Evolutionary conservation across 495 filamentous ascomycete genomes (phyloP).

Genomic region (Sordaria brevicollis): DNA sequence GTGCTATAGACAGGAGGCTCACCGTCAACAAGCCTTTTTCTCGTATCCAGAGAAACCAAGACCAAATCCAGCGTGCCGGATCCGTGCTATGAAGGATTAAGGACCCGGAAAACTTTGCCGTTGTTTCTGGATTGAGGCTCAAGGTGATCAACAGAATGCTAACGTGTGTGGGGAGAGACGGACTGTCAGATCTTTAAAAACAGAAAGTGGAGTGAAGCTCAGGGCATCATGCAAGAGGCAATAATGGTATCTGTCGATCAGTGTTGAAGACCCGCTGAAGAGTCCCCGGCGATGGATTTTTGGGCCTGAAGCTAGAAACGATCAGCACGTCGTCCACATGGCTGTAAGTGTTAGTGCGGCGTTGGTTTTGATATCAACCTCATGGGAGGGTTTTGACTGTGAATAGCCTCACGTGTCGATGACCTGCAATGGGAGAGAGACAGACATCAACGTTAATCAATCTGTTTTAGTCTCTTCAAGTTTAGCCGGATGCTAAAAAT

Average conservation of each 20-base stretch:
- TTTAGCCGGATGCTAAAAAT: background rate
- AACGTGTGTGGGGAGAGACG: background rate
- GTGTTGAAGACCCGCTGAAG: background rate
- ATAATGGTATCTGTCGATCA: background rate
- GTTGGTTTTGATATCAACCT: background rate
- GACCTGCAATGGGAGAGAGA: background rate
- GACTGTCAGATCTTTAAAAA: background rate
- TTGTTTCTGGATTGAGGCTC: background rate
- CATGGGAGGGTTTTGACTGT: background rate
- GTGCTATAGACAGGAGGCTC: too few relatives aligned
- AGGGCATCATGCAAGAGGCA: background rate
- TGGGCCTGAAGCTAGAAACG: background rate
- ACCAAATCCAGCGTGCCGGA: background rate
- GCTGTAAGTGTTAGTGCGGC: background rate
- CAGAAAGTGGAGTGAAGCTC: background rate
- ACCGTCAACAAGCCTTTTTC: background rate
- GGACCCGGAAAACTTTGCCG: background rate
- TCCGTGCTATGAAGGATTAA: background rate
- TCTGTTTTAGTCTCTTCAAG: background rate
- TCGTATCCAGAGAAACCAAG: background rate
- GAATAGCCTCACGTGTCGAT: background rate
- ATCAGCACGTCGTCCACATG: background rate
- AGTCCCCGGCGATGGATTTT: background rate
- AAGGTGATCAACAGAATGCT: background rate
- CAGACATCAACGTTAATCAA: background rate